Conservation (phyloP, 164 flowering plant species). For the Sedum album region DNA sequence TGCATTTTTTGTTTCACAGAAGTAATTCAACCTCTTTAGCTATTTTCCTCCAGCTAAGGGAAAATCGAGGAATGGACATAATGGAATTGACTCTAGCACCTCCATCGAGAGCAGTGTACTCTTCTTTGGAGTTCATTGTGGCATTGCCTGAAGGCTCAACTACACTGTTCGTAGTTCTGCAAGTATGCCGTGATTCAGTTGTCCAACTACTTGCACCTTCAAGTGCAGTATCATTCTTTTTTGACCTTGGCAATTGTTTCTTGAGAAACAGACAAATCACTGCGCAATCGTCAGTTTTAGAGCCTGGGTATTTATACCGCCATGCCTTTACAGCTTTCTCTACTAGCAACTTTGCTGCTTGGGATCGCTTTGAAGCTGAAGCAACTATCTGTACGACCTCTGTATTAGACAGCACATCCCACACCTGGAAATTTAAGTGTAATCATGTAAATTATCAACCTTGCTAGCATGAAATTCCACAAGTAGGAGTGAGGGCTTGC, state of each 20-base stretch:
- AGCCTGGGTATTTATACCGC: constrained; percentile 50
- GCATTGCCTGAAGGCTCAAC: constrained; percentile 9
- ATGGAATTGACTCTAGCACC: constrained; percentile 21
- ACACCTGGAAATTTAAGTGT: constrained; percentile 28
- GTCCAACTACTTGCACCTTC: neutral
- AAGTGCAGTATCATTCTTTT: constrained; percentile 4
- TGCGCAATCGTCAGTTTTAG: constrained; percentile 66
- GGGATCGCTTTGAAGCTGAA: constrained; percentile 40
- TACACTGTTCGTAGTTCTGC: constrained; percentile 1
- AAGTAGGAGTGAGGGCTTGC: too few relatives aligned
- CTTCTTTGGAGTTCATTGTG: constrained; percentile 10
- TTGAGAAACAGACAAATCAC: constrained; percentile 59
- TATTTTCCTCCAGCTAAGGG: neutral
- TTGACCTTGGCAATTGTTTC: constrained; percentile 17
- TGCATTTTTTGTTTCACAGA: neutral
- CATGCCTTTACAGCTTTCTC: constrained; percentile 51
- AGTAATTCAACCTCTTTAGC: neutral
- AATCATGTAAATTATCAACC: neutral
- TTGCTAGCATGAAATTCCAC: neutral
- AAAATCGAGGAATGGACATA: constrained; percentile 23
- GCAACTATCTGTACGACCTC: constrained; percentile 64
- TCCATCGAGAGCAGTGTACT: constrained; percentile 25
- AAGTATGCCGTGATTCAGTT: neutral
- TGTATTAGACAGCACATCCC: constrained; percentile 74
- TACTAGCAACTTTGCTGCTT: constrained; percentile 51